Evolutionary conservation across 495 filamentous ascomycete species (phyloP).

Genomic region (Trichoderma erinaceum): DNA sequence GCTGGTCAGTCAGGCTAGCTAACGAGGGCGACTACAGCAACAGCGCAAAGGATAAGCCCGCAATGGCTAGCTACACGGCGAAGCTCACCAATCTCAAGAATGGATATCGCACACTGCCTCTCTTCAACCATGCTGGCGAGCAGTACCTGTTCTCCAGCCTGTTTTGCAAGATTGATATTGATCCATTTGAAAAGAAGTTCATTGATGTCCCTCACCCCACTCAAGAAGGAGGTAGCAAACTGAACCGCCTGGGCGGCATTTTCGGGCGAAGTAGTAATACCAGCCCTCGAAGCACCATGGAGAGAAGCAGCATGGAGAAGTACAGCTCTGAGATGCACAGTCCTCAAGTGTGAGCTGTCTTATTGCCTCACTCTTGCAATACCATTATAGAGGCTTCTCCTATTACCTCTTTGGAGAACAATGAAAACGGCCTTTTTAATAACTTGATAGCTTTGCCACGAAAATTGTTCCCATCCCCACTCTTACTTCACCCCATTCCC

Average conservation of each 20-base stretch:
- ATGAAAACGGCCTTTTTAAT: too few species aligned
- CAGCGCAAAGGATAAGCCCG: constrained; percentile 46
- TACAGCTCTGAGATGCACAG: constrained; percentile 9
- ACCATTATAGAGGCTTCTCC: too few species aligned
- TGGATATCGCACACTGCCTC: constrained; percentile 93
- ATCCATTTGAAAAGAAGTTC: constrained; percentile 48
- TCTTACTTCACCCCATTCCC: neutral
- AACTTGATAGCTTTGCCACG: neutral
- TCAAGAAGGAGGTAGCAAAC: constrained; percentile 37
- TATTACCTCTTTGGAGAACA: too few species aligned
- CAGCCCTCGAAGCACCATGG: constrained; percentile 42
- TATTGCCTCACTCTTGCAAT: neutral
- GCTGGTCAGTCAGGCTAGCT: constrained; percentile 85
- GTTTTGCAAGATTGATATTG: constrained; percentile 76
- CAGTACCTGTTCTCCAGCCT: constrained; percentile 91
- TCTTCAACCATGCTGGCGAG: constrained; percentile 82
- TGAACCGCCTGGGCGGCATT: constrained; percentile 45
- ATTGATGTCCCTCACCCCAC: constrained; percentile 35
- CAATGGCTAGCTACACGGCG: constrained; percentile 81
- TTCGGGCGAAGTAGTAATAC: constrained; percentile 33
- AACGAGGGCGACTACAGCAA: constrained; percentile 56
- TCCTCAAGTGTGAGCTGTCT: neutral
- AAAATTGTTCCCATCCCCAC: neutral
- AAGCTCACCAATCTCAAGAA: constrained; percentile 85
- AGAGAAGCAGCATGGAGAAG: constrained; percentile 42